Evolutionary conservation across 2,329 filamentous ascomycete species (phyloP).

Genomic region (Pseudocercospora musae): DNA sequence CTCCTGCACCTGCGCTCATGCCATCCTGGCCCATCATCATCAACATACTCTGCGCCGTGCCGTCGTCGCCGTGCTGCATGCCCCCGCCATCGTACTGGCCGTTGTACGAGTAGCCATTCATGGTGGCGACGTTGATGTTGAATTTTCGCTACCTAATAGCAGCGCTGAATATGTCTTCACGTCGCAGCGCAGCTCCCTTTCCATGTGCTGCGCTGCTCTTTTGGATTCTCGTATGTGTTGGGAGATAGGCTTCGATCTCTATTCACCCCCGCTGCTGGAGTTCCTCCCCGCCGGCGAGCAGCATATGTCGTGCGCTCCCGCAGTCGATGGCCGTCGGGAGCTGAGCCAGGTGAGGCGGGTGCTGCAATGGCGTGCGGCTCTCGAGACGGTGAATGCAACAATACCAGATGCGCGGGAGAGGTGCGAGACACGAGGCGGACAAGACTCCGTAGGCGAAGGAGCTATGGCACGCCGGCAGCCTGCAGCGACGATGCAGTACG

Average conservation of each 20-base stretch:
- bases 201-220: slow-evolving; percentile 1
- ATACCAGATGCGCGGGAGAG: background rate
- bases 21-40: slow-evolving; percentile 30
- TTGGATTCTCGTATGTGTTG: background rate
- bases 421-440: slow-evolving; percentile 1
- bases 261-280: background rate
- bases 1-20: slow-evolving; percentile 37
- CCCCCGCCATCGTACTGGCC: slow-evolving; percentile 24
- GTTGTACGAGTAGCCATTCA: slow-evolving; percentile 35
- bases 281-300: background rate
- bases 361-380: background rate
- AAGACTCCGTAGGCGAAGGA: background rate
- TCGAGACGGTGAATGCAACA: background rate
- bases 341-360: background rate
- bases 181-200: background rate
- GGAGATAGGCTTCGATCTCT: background rate
- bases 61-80: slow-evolving; percentile 23
- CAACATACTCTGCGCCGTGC: slow-evolving; percentile 17
- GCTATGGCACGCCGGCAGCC: background rate
- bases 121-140: slow-evolving; percentile 14
- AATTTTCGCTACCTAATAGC: background rate
- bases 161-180: background rate
- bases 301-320: background rate
- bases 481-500: background rate
- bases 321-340: background rate